Evolutionary conservation across 2,329 filamentous ascomycete genomes (phyloP).

Genomic region (Colletotrichum spaethianum): DNA sequence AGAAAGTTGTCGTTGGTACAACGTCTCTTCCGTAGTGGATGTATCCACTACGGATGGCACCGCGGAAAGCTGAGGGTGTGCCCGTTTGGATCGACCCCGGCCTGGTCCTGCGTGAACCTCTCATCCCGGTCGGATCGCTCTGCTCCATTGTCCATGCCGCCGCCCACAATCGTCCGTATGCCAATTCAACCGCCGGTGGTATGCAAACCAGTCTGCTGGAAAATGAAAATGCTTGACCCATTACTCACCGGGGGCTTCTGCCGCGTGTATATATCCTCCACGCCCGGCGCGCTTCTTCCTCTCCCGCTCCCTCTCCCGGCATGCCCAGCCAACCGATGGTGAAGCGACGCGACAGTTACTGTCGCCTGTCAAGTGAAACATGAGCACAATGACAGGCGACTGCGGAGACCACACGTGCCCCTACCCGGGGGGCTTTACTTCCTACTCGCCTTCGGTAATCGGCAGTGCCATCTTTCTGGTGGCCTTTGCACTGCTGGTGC

Average conservation of each 20-base stretch:
- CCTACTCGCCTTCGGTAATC: conserved; percentile 53
- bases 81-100: conserved; percentile 28
- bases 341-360: conserved; percentile 23
- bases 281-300: conserved; percentile 19
- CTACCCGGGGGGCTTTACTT: conserved; percentile 54
- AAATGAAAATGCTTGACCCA: conserved; percentile 16
- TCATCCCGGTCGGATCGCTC: conserved; percentile 28
- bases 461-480: conserved; percentile 59
- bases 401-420: conserved; percentile 54
- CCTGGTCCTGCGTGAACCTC: conserved; percentile 32
- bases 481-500: conserved; percentile 57
- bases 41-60: conserved; percentile 39
- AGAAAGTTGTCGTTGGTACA: conserved; percentile 38
- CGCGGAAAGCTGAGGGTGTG: conserved; percentile 39
- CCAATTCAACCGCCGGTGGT: conserved; percentile 9
- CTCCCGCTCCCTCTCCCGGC: conserved; percentile 22
- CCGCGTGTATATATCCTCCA: conserved; percentile 39
- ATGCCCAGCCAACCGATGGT: conserved; percentile 36
- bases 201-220: conserved; percentile 26
- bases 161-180: conserved; percentile 7
- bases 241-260: background rate
- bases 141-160: conserved; percentile 11
- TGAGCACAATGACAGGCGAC: conserved; percentile 51
- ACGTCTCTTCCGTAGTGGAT: conserved; percentile 40
- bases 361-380: conserved; percentile 41